These are phyloP conservation scores for Davidsoniella australis DNA, from an alignment of 2,329 filamentous ascomycete genomes.

Conservation along the genomic window DNA sequence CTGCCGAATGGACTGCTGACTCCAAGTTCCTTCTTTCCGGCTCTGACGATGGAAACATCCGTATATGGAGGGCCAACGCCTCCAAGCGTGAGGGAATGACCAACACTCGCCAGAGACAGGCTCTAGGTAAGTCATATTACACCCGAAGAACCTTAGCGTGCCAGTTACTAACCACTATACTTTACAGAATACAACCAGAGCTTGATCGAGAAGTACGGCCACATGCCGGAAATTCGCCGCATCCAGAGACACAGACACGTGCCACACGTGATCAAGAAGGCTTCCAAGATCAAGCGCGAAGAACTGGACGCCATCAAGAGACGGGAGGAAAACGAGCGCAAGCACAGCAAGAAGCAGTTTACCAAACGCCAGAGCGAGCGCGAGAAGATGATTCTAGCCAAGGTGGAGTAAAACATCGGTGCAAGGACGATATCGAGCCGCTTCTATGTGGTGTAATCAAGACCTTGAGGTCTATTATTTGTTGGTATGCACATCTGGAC, in stretches of 20 bases:
- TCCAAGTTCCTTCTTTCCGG: conserved; percentile 79
- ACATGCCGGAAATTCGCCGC: conserved; percentile 90
- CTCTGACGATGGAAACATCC: conserved; percentile 74
- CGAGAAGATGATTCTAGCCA: conserved; percentile 78
- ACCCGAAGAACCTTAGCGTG: too few relatives aligned
- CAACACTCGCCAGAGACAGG: conserved; percentile 66
- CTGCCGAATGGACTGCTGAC: conserved; percentile 71
- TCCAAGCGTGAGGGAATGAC: conserved; percentile 73
- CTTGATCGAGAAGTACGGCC: conserved; percentile 65
- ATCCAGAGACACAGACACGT: conserved; percentile 85
- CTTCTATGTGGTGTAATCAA: neutral
- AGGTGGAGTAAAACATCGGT: conserved; percentile 29
- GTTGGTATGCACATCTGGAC: too few relatives aligned
- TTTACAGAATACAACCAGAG: conserved; percentile 65
- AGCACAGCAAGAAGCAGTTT: conserved; percentile 73
- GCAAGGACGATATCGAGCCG: neutral
- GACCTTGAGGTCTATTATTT: neutral
- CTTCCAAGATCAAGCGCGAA: conserved; percentile 80
- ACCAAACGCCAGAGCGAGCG: conserved; percentile 59
- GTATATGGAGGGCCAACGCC: conserved; percentile 79
- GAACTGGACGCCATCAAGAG: conserved; percentile 79
- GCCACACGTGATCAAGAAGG: conserved; percentile 90
- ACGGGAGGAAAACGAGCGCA: conserved; percentile 83
- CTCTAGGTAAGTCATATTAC: conserved; percentile 28
- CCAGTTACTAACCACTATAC: neutral